Evolutionary conservation across 2,329 filamentous ascomycete species (phyloP), one percentile per base, ranked within the genome.

Genomic region (Cyclaneusma minus): DNA sequence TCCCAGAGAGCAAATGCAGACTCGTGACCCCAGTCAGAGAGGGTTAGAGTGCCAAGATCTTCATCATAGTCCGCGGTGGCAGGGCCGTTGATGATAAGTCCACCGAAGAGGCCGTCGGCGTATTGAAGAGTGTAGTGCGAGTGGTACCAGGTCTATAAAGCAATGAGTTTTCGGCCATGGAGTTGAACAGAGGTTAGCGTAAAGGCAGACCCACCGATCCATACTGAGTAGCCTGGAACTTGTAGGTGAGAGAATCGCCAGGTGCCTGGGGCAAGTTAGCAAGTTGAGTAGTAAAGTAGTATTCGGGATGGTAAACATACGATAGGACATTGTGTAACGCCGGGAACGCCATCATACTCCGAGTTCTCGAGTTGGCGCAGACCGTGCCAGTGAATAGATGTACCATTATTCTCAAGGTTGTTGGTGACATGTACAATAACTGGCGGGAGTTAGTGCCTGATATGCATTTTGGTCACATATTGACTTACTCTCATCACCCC

Each of bases 321-420:
- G 31, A 80, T 68, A 2, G 76, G 74, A 35, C 76, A 83, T 45
- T 82, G 72, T 7, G 62, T 65, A 13, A 67, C 43, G 15, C 60
- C 56, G 13, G 51, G 52, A 4, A 55, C 52, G 7, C 59, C 58
- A 34, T 63, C 59, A 35, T 50, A 47, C 22, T 58, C 42, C 13
- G 49, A 48, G 6, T 45, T 47, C 19, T 50, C 44, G 6, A 55
- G 36, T 35, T 60, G 56, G 13, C 56, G 42, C 7, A 64, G 42
- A 16, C 62, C 62, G 33, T 67, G 62, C 55, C 56, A 65, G 35
- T 65, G 61, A 16, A 65, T 51, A 5, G 54, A 45, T 6, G 60
- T 64, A 16, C 60, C 62, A 26, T 64, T 61, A 18, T 51, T 10
- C 14, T 31, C 17, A 7, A 49, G 37, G 17, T 44, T 36, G 28